Evolutionary conservation across 2,329 filamentous ascomycete genomes (phyloP), one percentile per base, ranked within the genome.

Genomic region (Fusarium sp.): DNA sequence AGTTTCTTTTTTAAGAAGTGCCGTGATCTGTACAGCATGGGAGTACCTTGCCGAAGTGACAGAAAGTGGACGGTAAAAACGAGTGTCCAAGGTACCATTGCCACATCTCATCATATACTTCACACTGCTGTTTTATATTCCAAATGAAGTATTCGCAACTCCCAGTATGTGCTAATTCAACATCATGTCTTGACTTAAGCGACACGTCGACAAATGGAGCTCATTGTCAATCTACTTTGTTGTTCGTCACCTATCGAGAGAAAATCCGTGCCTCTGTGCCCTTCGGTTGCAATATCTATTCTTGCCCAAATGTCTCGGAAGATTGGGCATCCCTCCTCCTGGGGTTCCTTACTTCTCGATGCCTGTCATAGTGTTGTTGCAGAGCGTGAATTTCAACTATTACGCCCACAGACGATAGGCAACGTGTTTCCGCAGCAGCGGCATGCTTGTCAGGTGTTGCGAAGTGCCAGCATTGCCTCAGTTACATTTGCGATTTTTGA

Each of bases 191-290:
- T 58, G 68, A 72, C 58, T 67, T 60, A 72, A 72, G 50, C 57
- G 69, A 75, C 73, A 75, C 73, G 72, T 74, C 61, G 62, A 58
- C 65, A 58, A 62, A 73, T 72, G 72, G 70, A 73, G 69, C 71
- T 46, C 60, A 50, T 55, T 63, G 57, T 45, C 46, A 64, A 50
- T 66, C 58, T 64, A 39, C 65, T 60, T 54, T 48, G 56, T 43
- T 63, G 59, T 51, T 58, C 48, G 55, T 46, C 45, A 51, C 65
- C 43, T 68, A 62, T 64, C 57, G 68, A 58, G 58, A 54, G 25
- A 58, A 62, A 57, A 53, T 46, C 58, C 62, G 56, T 67, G 62
- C 55, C 62, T 69, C 55, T 56, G 30, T 65, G 46, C 49, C 50
- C 60, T 65, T 49, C 53, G 62, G 71, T 67, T 67, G 70, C 63